Conservation (phyloP, 768 basidiomycete genomes). For the Amanita muscaria region DNA sequence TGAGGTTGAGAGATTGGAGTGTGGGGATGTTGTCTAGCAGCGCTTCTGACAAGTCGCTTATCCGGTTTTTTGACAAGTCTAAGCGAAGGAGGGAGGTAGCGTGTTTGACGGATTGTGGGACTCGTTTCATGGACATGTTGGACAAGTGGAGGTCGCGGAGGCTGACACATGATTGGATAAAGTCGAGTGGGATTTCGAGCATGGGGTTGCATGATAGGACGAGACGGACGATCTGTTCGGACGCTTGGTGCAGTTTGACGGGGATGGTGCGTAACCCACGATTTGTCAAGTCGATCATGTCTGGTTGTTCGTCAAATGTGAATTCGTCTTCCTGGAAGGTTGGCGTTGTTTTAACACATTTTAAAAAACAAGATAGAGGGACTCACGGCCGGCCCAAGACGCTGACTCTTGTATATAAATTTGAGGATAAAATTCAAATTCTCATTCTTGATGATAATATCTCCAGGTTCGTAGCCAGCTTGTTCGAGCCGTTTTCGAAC, state of each 20-base stretch:
- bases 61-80: slow-evolving; percentile 87
- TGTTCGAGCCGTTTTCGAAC: slow-evolving; percentile 78
- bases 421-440: slow-evolving; percentile 80
- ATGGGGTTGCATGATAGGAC: slow-evolving; percentile 92
- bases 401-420: slow-evolving; percentile 81
- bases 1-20: slow-evolving; percentile 60
- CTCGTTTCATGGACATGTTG: slow-evolving; percentile 90
- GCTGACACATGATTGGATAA: slow-evolving; percentile 79
- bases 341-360: not conserved
- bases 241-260: slow-evolving; percentile 74
- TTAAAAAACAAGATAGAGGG: not conserved
- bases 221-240: slow-evolving; percentile 74
- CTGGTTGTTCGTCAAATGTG: slow-evolving; percentile 52
- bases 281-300: slow-evolving; percentile 74
- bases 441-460: slow-evolving; percentile 69
- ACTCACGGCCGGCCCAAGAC: slow-evolving; percentile 32
- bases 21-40: slow-evolving; percentile 68
- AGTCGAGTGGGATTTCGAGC: slow-evolving; percentile 93
- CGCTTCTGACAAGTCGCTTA: slow-evolving; percentile 82
- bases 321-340: slow-evolving; percentile 61
- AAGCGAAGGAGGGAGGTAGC: slow-evolving; percentile 67
- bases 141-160: slow-evolving; percentile 82
- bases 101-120: slow-evolving; percentile 77
- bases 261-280: slow-evolving; percentile 83
- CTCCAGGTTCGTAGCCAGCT: slow-evolving; percentile 79